Base-by-base conservation (phyloP, 2,329 filamentous ascomycete species). In the Teratosphaeria nubilosa region DNA sequence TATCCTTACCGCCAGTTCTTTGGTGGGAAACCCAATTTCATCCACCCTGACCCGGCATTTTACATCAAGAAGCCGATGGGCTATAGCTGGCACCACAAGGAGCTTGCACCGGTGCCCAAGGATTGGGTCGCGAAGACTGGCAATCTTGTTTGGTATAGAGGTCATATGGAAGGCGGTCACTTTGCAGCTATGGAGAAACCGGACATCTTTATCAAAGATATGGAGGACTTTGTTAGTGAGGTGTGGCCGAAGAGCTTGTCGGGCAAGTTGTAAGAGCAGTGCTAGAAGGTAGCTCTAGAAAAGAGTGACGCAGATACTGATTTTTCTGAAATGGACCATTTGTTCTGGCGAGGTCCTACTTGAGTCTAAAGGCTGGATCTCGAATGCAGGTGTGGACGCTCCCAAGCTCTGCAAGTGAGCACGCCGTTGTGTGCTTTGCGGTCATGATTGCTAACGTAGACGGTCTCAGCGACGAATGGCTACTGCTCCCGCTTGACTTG, bases 1-100 rank as follows among this genome's bases (percentile, higher is more conserved):
- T 84, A 78, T 65, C 73, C 76, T 1, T 82, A 83, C 59, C 73
- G 78, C 27, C 64, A 65, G n/a, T 66, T 68, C 57, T 66, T 68
- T 30, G 64, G 64, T 16, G 57, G 58, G 0, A 57, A 63, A 2
- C 65, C 68, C 13, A 61, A 61, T 0, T 64, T 66, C 60, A 65
- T 65, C 61, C 65, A 69, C 54, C 62, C 60, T 22, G 63, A 68
- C 16, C 59, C 64, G 16, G 45, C 60, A 11, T 66, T 55, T 24
- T 62, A 64, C 41, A 64, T 66, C 58, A 66, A 71, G 16, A 77
- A 78, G 63, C 76, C 77, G 3, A 60, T 75, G 22, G 77, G 76
- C 0, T 78, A 75, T 59, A 74, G 70, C 3, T 75, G 72, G 64
- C 77, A 77, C 59, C 74, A 76, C 6, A 68, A 69, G 34, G 76